Evolutionary conservation across 1,284 basidiomycete genomes (phyloP).

Genomic region (Lentinus polychrous): DNA sequence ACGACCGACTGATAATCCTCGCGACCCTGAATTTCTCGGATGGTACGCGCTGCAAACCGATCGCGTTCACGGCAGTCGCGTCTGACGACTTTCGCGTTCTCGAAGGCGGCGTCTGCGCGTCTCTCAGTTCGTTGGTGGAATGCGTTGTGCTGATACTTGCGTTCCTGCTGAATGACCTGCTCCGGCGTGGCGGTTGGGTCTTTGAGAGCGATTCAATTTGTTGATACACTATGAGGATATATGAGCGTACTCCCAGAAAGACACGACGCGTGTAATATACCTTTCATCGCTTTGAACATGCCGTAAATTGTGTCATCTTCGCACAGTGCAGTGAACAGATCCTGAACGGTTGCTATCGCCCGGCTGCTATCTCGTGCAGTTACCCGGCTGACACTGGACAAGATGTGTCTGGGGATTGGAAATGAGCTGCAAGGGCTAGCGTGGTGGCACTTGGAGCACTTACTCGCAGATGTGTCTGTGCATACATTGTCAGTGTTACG

Average conservation of each 20-base stretch:
- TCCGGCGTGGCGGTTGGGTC: slow-evolving; percentile 49
- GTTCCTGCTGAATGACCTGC: slow-evolving; percentile 57
- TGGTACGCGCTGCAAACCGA: neutral
- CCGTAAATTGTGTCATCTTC: slow-evolving; percentile 83
- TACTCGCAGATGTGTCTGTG: slow-evolving; percentile 78
- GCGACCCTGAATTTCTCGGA: slow-evolving; percentile 3
- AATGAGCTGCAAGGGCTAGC: neutral
- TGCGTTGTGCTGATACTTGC: slow-evolving; percentile 15
- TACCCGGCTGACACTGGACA: slow-evolving; percentile 78
- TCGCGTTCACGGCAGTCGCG: neutral
- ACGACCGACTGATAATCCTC: slow-evolving; percentile 5
- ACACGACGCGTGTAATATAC: slow-evolving; percentile 34
- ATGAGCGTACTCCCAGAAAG: neutral
- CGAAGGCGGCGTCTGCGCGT: slow-evolving; percentile 5
- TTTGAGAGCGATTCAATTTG: slow-evolving; percentile 69
- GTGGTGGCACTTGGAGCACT: slow-evolving; percentile 25
- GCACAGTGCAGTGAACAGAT: slow-evolving; percentile 80
- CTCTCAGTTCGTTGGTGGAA: slow-evolving; percentile 9
- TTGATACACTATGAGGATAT: slow-evolving; percentile 50
- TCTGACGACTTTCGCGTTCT: slow-evolving; percentile 6
- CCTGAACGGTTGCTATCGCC: slow-evolving; percentile 66
- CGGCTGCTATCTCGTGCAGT: slow-evolving; percentile 80
- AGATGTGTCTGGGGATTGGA: slow-evolving; percentile 54
- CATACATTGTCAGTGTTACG: neutral
- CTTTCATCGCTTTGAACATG: slow-evolving; percentile 82